These are phyloP conservation scores for Quercus phellos DNA, from an alignment of 331 rosid species.

Conservation along the genomic window DNA sequence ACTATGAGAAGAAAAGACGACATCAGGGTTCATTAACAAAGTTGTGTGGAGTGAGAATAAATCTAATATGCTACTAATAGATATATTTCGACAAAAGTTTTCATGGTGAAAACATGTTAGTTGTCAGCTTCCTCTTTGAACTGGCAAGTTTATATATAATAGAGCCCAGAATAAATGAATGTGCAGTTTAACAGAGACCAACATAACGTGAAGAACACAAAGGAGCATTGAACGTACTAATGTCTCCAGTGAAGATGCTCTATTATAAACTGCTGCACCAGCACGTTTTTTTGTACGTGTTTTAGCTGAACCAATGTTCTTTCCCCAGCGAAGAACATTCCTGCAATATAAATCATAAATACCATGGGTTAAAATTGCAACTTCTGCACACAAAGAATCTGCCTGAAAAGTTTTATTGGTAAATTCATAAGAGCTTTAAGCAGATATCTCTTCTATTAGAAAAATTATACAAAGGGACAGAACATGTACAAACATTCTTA, in stretches of 20 bases:
- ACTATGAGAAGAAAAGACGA: background rate
- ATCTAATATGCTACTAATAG: background rate
- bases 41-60: background rate
- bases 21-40: background rate
- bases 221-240: conserved; percentile 47
- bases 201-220: conserved; percentile 5
- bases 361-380: conserved; percentile 9
- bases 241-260: conserved; percentile 94
- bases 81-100: background rate
- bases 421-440: background rate
- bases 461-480: background rate
- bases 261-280: conserved; percentile 75
- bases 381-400: background rate
- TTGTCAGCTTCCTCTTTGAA: conserved; percentile 7
- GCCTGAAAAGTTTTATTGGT: background rate
- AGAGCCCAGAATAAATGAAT: conserved; percentile 11
- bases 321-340: conserved; percentile 95
- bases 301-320: conserved; percentile 66
- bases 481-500: background rate
- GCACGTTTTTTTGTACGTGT: conserved; percentile 83
- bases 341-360: conserved; percentile 40
- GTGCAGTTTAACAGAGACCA: conserved; percentile 1
- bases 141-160: conserved; percentile 13
- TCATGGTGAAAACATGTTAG: background rate
- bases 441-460: background rate